A percentile compares a stretch with the other conserved stretches of the same genome.
These are phyloP conservation scores for Vitis cinerea DNA, from an alignment of 164 flowering plant species.

Conservation along the genomic window DNA sequence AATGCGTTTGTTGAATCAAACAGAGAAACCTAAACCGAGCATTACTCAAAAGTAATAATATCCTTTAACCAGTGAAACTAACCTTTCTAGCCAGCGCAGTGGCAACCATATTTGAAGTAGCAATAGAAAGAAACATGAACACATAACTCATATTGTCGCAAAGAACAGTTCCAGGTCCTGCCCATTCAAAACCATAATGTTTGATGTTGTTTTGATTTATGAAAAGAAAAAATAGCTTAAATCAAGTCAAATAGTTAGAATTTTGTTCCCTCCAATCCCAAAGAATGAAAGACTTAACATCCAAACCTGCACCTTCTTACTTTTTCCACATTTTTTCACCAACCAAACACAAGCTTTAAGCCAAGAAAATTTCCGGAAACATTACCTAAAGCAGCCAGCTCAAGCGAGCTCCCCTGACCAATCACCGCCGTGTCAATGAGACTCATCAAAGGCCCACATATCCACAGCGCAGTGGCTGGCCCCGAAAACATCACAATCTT, in stretches of 20 bases:
- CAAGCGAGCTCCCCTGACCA: conserved; percentile 89
- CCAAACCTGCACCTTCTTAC: too few species aligned
- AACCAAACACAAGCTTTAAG: too few species aligned
- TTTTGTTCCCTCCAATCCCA: neutral
- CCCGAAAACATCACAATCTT: conserved; percentile 84
- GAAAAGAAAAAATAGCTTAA: too few species aligned
- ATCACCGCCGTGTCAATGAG: conserved; percentile 90
- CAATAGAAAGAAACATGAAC: conserved; percentile 94
- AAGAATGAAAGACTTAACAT: neutral
- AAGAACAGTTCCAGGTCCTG: conserved; percentile 93
- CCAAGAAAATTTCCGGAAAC: neutral
- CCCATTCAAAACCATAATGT: conserved; percentile 11
- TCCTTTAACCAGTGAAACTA: conserved; percentile 8
- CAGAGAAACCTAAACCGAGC: conserved; percentile 6
- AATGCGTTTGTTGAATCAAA: too few species aligned
- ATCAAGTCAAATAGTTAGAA: neutral
- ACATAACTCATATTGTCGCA: conserved; percentile 74
- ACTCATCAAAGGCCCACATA: conserved; percentile 91
- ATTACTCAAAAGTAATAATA: neutral
- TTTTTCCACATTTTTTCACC: neutral
- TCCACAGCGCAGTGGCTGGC: conserved; percentile 87
- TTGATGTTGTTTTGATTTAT: too few species aligned
- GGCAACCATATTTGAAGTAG: conserved; percentile 94
- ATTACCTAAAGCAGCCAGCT: conserved; percentile 93
- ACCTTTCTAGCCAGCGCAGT: conserved; percentile 82